A percentile compares a stretch with the other conserved stretches of the same genome.
Conservation (phyloP, 768 basidiomycete genomes). For the Royoungia palumana region DNA sequence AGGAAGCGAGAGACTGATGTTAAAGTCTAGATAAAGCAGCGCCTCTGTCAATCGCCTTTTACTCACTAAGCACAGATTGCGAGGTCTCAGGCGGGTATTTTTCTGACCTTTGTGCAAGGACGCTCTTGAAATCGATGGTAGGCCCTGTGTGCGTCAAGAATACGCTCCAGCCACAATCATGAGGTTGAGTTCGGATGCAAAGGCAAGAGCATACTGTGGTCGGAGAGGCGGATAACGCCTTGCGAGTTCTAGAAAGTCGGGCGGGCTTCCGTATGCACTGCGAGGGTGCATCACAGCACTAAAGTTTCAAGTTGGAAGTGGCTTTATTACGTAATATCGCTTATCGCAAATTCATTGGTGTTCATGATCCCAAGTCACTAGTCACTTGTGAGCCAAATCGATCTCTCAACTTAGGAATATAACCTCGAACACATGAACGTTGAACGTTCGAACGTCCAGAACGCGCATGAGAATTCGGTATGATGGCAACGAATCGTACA, state of each 20-base stretch:
- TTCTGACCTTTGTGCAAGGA: constrained; percentile 62
- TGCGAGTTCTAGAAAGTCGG: constrained; percentile 62
- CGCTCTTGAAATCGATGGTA: constrained; percentile 74
- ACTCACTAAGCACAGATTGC: constrained; percentile 8
- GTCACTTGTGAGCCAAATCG: too few species aligned
- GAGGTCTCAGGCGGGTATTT: not conserved
- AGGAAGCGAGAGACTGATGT: constrained; percentile 57
- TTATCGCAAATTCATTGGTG: too few species aligned
- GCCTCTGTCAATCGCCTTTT: constrained; percentile 75
- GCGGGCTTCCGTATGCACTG: constrained; percentile 44
- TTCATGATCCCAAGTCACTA: too few species aligned
- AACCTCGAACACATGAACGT: too few species aligned
- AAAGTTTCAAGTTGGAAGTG: too few species aligned
- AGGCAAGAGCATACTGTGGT: constrained; percentile 42
- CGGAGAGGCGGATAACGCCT: constrained; percentile 52
- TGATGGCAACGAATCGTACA: constrained; percentile 3
- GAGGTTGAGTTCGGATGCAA: not conserved
- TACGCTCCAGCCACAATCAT: constrained; percentile 20
- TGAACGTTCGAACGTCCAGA: too few species aligned
- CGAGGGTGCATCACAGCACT: constrained; percentile 44
- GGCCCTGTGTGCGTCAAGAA: constrained; percentile 26
- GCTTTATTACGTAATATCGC: too few species aligned
- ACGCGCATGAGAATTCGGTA: not conserved
- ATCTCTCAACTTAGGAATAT: too few species aligned
- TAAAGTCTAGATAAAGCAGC: constrained; percentile 72